Evolutionary conservation across 2,329 filamentous ascomycete species (phyloP).

Genomic region (Ceratocystis smalleyi): DNA sequence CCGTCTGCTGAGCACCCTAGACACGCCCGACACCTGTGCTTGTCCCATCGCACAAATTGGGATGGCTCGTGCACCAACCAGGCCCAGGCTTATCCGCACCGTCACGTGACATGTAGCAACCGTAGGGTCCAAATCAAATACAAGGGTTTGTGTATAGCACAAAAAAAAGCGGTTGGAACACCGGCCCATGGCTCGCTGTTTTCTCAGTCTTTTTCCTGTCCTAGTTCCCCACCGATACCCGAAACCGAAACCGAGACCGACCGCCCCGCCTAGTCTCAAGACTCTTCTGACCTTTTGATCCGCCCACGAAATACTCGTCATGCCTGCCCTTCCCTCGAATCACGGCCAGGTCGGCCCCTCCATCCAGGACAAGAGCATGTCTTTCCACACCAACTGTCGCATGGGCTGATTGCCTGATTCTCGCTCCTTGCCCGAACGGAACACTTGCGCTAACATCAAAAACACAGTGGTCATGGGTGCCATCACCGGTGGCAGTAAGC

Average conservation of each 20-base stretch:
- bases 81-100: background rate
- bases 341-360: conserved; percentile 24
- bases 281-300: background rate
- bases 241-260: too few relatives aligned
- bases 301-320: conserved; percentile 16
- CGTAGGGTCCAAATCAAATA: background rate
- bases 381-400: background rate
- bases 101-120: background rate
- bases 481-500: conserved; percentile 95
- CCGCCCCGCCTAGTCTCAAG: background rate
- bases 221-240: too few relatives aligned
- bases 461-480: conserved; percentile 87
- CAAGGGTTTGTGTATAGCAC: background rate
- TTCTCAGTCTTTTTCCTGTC: too few relatives aligned
- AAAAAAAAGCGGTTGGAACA: background rate
- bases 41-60: background rate
- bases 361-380: conserved; percentile 35
- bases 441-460: conserved; percentile 3
- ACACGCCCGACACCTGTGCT: background rate
- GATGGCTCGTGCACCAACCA: background rate
- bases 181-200: background rate
- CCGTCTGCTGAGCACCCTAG: too few relatives aligned
- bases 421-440: background rate
- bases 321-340: conserved; percentile 30
- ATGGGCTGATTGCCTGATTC: background rate